These are phyloP conservation scores for Podospora anserina DNA, from an alignment of 495 filamentous ascomycete species.

Conservation along the genomic window DNA sequence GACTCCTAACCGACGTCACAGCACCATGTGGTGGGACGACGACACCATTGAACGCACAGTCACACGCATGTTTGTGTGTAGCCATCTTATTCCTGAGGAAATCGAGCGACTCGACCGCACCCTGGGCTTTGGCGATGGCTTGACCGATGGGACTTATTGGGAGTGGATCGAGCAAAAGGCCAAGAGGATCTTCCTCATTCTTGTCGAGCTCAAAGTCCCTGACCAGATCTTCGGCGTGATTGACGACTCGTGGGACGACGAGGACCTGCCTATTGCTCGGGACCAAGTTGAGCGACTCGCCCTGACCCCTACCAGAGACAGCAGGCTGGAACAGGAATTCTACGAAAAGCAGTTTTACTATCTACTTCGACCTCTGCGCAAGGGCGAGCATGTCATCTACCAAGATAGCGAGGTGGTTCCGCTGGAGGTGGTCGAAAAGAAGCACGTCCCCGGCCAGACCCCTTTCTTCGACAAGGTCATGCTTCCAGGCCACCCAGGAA, in stretches of 20 bases:
- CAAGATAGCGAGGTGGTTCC: conserved; percentile 76
- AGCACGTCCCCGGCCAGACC: conserved; percentile 44
- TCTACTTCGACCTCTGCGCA: conserved; percentile 64
- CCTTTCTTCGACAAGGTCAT: conserved; percentile 64
- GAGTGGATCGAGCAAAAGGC: conserved; percentile 86
- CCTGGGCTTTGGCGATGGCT: conserved; percentile 76
- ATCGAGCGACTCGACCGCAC: conserved; percentile 64
- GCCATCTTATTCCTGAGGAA: conserved; percentile 62
- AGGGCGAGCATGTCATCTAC: conserved; percentile 71
- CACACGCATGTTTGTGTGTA: conserved; percentile 64
- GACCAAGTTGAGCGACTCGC: conserved; percentile 66
- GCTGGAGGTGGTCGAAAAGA: conserved; percentile 61
- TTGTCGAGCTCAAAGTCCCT: conserved; percentile 74
- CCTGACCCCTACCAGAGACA: conserved; percentile 58
- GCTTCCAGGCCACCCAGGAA: conserved; percentile 56
- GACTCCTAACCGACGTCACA: conserved; percentile 11
- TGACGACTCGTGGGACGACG: conserved; percentile 83
- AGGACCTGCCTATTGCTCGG: conserved; percentile 76
- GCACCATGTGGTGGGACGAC: conserved; percentile 71
- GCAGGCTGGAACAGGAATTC: conserved; percentile 68
- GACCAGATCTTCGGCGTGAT: conserved; percentile 83
- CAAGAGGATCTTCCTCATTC: conserved; percentile 75
- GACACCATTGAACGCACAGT: conserved; percentile 73
- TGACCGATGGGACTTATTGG: conserved; percentile 87
- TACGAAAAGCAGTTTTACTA: conserved; percentile 79